Evolutionary conservation across 2,329 filamentous ascomycete genomes (phyloP), one percentile per base, ranked within the genome.

Genomic region (Neoarthrinium moseri): DNA sequence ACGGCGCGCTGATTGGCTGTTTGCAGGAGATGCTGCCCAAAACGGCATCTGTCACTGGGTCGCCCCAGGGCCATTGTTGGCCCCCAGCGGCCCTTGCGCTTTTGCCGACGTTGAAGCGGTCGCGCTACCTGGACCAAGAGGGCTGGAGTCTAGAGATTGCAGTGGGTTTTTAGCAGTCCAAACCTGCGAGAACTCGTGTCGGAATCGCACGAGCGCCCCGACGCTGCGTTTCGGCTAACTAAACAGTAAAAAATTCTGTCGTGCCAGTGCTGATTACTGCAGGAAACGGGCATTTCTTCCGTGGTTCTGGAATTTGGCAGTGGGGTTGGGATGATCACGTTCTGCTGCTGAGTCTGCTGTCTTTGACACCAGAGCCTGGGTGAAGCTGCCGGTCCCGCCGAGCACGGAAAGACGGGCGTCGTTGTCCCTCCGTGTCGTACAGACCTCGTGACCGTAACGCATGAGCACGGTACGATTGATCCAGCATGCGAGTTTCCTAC

Each of bases 381-480:
- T 15, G 32, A 12, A 17, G 7, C 32, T 7, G 18, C 32, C 18
- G 8, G n/a, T 34, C 13, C 7, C 18, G 7, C n/a, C n/a, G n/a
- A 8, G 18, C 26, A 29, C 8, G n/a, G n/a, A n/a, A 12, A 34
- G 32, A 34, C 18, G 32, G 26, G 3, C n/a, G 32, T 11, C 32
- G 13, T 34, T 17, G 32, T 34, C 13, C n/a, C n/a, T 17, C 7
- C 13, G n/a, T 10, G 10, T 34, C 32, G n/a, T 34, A 29, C 26
- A n/a, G 17, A 35, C 4, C n/a, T n/a, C n/a, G 17, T 35, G 33
- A 35, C 22, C 33, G 33, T 17, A 38, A 21, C 20, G 35, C 22
- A 38, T 38, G 35, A 22, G 35, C 33, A 18, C 17, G 13, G n/a
- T n/a, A 35, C 35, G 20, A n/a, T 22, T 38, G 35, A 38, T 38